A percentile compares a stretch with the other conserved stretches of the same genome.
phyloP scores from a whole-genome alignment of 2,329 filamentous ascomycete species.

The Hansfordia pulvinata region DNA sequence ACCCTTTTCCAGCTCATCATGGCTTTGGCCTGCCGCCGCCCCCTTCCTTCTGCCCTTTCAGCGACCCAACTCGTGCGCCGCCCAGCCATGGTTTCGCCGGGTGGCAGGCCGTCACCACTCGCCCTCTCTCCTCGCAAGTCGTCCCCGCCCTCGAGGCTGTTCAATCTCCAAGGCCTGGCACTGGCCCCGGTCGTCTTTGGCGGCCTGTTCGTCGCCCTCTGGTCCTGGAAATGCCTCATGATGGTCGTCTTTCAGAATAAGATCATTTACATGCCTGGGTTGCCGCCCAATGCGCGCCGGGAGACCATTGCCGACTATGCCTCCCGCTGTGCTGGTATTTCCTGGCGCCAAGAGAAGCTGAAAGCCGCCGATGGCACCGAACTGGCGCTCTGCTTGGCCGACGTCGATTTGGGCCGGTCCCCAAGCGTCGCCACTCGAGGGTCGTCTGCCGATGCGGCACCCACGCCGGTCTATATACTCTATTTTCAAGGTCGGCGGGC shows the following conservation, averaged over 20 bases:
- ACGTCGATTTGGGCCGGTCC: slow-evolving; percentile 15
- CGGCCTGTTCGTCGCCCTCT: slow-evolving; percentile 52
- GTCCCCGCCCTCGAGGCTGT: too few species aligned
- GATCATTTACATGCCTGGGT: slow-evolving; percentile 68
- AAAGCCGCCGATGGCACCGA: slow-evolving; percentile 50
- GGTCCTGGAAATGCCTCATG: slow-evolving; percentile 56
- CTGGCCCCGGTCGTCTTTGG: slow-evolving; percentile 54
- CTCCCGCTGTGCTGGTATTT: slow-evolving; percentile 42
- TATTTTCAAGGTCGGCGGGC: slow-evolving; percentile 38
- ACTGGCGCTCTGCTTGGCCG: slow-evolving; percentile 44
- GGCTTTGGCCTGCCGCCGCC: too few species aligned
- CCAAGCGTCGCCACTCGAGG: slow-evolving; percentile 1
- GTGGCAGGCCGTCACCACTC: too few species aligned
- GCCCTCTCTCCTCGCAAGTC: slow-evolving; percentile 8
- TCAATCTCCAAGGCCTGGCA: slow-evolving; percentile 29
- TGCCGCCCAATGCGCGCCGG: slow-evolving; percentile 56
- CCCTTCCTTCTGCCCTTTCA: too few species aligned
- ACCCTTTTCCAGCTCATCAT: too few species aligned
- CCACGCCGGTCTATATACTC: slow-evolving; percentile 34
- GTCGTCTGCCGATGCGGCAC: slow-evolving; percentile 5
- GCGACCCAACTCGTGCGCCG: too few species aligned
- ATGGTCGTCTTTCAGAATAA: slow-evolving; percentile 68
- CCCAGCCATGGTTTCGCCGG: too few species aligned
- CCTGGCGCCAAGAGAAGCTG: slow-evolving; percentile 52
- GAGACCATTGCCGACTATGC: slow-evolving; percentile 55